Evolutionary conservation across 176 grass and related monocot genomes (phyloP).

Genomic region (Dactylis glomerata): DNA sequence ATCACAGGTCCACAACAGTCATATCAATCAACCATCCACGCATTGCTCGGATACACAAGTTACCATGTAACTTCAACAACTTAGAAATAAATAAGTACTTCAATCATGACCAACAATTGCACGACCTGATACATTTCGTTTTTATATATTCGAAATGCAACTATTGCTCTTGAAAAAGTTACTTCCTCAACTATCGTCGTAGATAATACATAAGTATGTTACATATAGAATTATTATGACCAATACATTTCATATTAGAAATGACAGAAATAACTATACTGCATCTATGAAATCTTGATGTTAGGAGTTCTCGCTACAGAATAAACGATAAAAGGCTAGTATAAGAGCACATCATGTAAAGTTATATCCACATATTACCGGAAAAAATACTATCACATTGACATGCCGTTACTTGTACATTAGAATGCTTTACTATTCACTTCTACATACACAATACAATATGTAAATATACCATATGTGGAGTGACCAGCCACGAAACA

Average conservation of each 20-base stretch:
- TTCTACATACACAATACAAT: constrained; percentile 29
- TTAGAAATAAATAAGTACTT: not conserved
- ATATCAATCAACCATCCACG: constrained; percentile 1
- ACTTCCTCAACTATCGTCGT: not conserved
- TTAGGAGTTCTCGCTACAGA: constrained; percentile 1
- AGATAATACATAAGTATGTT: constrained; percentile 12
- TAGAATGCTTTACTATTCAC: constrained; percentile 19
- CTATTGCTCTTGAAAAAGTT: not conserved
- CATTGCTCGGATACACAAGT: not conserved
- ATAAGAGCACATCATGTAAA: constrained; percentile 7
- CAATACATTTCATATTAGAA: not conserved
- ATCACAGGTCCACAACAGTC: not conserved
- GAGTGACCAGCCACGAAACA: not conserved
- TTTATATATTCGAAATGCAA: not conserved
- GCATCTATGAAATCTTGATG: not conserved
- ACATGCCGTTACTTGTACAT: constrained; percentile 19
- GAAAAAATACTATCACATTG: not conserved
- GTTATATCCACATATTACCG: constrained; percentile 5
- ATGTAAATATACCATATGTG: not conserved
- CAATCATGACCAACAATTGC: not conserved
- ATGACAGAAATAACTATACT: not conserved
- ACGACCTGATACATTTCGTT: not conserved
- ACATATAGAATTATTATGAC: not conserved
- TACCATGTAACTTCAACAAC: not conserved
- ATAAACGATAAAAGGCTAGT: constrained; percentile 18